Conservation (phyloP, 805 yeast genomes). For the Barnettozyma californica region DNA sequence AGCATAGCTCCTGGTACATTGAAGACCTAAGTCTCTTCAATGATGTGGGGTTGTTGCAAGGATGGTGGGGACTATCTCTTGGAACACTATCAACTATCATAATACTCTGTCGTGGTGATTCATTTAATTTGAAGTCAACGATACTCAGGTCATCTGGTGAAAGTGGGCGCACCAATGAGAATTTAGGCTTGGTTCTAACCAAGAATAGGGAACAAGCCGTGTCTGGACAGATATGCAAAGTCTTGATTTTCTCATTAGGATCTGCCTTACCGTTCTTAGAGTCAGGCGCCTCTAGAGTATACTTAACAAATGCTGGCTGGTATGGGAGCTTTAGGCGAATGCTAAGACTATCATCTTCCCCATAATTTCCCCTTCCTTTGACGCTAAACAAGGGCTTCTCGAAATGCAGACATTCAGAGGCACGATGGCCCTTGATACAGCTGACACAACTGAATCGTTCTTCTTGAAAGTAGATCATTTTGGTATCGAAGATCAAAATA, state of each 20-base stretch:
- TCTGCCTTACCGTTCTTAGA: constrained; percentile 4
- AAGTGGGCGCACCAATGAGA: neutral
- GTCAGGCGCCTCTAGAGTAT: constrained; percentile 2
- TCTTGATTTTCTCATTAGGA: neutral
- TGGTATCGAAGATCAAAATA: neutral
- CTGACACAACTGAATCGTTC: constrained; percentile 8
- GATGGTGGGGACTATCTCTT: neutral
- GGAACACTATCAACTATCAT: neutral
- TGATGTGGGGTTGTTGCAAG: neutral
- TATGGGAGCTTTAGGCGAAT: neutral
- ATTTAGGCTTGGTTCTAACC: neutral
- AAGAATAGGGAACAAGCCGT: neutral
- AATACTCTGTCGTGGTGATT: neutral
- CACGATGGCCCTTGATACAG: constrained; percentile 10
- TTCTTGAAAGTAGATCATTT: constrained; percentile 5
- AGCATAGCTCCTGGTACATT: neutral
- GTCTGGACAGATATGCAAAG: neutral
- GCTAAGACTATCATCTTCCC: neutral
- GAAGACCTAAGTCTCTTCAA: neutral
- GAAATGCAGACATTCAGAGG: constrained; percentile 6
- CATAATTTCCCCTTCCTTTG: constrained; percentile 5
- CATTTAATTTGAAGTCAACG: neutral
- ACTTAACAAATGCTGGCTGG: neutral
- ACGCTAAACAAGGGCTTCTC: constrained; percentile 5
- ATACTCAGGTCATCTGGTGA: neutral